phyloP scores from a whole-genome alignment of 805 yeast genomes.

The Zygosaccharomyces kombuchaensis region DNA sequence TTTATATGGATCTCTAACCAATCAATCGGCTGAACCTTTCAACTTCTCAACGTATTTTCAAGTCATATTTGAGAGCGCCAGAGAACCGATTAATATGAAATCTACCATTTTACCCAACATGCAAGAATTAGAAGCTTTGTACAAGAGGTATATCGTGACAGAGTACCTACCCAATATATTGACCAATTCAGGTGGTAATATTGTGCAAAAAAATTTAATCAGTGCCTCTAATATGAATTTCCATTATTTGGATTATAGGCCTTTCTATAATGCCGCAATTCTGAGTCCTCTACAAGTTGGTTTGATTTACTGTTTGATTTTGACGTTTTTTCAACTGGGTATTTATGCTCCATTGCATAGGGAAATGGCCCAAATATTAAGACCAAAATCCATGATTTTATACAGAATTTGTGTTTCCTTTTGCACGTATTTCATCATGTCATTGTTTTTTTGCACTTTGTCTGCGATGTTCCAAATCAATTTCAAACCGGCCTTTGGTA shows the following conservation, averaged over 20 bases:
- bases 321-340: conserved; percentile 66
- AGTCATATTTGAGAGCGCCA: conserved; percentile 54
- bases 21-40: conserved; percentile 19
- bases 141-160: conserved; percentile 19
- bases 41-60: conserved; percentile 32
- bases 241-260: conserved; percentile 43
- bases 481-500: conserved; percentile 55
- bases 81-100: conserved; percentile 52
- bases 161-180: conserved; percentile 30
- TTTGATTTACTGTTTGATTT: conserved; percentile 62
- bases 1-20: conserved; percentile 24
- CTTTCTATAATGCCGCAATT: conserved; percentile 46
- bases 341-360: conserved; percentile 54
- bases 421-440: conserved; percentile 50
- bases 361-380: conserved; percentile 43
- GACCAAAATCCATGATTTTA: conserved; percentile 42
- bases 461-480: conserved; percentile 66
- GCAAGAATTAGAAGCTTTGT: conserved; percentile 35
- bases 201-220: conserved; percentile 20
- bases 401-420: conserved; percentile 52
- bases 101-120: conserved; percentile 44
- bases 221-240: conserved; percentile 37
- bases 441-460: conserved; percentile 55
- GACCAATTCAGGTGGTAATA: conserved; percentile 13
- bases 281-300: conserved; percentile 74